These are phyloP conservation scores for Corniculantispora saksenae DNA, from an alignment of 2,329 filamentous ascomycete species.

Conservation along the genomic window DNA sequence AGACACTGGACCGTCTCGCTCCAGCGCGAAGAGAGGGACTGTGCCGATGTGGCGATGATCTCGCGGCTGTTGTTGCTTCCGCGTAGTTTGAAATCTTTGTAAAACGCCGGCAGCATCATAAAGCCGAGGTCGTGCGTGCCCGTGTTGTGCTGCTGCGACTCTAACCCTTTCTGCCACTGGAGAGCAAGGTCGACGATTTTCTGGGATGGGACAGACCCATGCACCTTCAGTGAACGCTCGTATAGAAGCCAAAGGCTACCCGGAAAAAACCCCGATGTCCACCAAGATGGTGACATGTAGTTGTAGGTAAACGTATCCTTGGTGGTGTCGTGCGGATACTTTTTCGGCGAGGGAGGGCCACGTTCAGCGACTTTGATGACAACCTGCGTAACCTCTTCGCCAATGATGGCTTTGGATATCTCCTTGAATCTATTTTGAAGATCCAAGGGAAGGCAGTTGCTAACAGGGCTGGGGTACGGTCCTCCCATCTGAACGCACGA, in stretches of 20 bases:
- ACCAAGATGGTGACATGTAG: conserved; percentile 26
- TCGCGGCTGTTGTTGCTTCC: conserved; percentile 5
- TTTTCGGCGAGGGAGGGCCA: neutral
- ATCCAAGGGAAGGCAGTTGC: neutral
- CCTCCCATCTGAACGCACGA: too few species aligned
- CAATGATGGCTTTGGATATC: neutral
- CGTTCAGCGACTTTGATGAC: conserved; percentile 7
- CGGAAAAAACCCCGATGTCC: conserved; percentile 24
- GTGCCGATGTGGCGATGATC: conserved; percentile 20
- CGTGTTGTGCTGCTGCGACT: conserved; percentile 18
- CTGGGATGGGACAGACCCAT: conserved; percentile 7
- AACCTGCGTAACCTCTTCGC: neutral
- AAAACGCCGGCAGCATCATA: conserved; percentile 21
- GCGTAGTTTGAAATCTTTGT: conserved; percentile 14
- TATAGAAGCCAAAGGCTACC: conserved; percentile 20
- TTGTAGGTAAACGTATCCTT: conserved; percentile 11
- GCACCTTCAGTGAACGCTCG: conserved; percentile 13
- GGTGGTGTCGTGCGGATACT: conserved; percentile 5
- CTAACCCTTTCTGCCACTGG: conserved; percentile 21
- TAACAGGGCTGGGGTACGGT: too few species aligned
- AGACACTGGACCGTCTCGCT: conserved; percentile 20
- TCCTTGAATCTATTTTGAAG: conserved; percentile 1
- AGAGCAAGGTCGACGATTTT: conserved; percentile 18
- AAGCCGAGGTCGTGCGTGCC: conserved; percentile 22
- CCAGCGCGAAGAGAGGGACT: conserved; percentile 20